These are phyloP conservation scores for Bertia moriformis DNA, from an alignment of 2,329 filamentous ascomycete species.

Conservation along the genomic window DNA sequence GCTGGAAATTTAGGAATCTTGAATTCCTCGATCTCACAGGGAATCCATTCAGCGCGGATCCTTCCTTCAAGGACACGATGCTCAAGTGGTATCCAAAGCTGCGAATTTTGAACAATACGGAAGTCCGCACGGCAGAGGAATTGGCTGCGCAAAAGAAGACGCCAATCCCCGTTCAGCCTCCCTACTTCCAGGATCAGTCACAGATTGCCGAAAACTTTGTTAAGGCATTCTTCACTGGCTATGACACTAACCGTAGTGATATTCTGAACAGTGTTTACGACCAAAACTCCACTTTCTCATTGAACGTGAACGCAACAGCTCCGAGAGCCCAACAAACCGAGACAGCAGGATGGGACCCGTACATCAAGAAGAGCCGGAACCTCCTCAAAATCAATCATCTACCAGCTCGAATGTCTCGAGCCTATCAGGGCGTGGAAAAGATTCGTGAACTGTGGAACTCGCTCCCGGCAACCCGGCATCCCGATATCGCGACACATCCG, in stretches of 20 bases:
- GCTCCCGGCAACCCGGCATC: conserved; percentile 35
- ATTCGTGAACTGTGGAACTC: conserved; percentile 28
- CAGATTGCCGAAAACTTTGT: conserved; percentile 36
- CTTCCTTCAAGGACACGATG: conserved; percentile 35
- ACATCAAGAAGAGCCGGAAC: conserved; percentile 38
- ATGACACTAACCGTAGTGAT: conserved; percentile 30
- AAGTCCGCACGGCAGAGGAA: conserved; percentile 37
- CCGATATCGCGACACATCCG: conserved; percentile 26
- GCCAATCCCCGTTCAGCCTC: conserved; percentile 29
- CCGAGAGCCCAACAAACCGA: conserved; percentile 16
- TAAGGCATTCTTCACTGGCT: conserved; percentile 32
- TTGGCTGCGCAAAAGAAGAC: conserved; percentile 25
- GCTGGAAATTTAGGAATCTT: conserved; percentile 40
- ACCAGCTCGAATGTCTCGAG: conserved; percentile 28
- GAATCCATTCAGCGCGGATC: conserved; percentile 30
- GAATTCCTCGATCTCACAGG: conserved; percentile 40
- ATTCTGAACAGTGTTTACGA: conserved; percentile 34
- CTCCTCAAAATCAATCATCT: conserved; percentile 32
- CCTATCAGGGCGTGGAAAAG: conserved; percentile 25
- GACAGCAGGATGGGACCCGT: conserved; percentile 26
- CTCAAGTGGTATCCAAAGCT: conserved; percentile 45
- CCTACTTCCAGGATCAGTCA: conserved; percentile 33
- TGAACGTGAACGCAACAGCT: conserved; percentile 32
- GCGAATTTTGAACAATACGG: conserved; percentile 35
- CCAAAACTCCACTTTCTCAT: conserved; percentile 31